Evolutionary conservation across 352 stramenopile genomes (phyloP).

Genomic region (Aphanomyces astaci): DNA sequence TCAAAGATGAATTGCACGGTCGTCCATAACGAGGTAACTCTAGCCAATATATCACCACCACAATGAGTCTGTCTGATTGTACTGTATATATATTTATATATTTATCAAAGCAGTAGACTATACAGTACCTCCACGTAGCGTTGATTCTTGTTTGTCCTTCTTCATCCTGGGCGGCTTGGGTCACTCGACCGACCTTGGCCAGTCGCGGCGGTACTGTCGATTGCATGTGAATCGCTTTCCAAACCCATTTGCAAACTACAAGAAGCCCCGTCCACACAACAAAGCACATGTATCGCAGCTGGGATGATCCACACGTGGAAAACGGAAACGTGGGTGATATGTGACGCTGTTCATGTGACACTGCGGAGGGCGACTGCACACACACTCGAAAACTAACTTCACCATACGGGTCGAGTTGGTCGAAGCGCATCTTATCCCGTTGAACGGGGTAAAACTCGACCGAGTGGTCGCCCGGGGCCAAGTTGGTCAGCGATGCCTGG

Average conservation of each 20-base stretch:
- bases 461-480: conserved; percentile 6
- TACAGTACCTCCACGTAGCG: neutral
- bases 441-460: conserved; percentile 20
- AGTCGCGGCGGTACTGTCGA: too few species aligned
- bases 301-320: conserved; percentile 7
- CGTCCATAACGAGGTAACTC: neutral
- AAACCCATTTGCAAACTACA: neutral
- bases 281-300: neutral
- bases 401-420: conserved; percentile 19
- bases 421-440: conserved; percentile 24
- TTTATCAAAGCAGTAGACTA: too few species aligned
- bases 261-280: neutral
- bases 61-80: neutral
- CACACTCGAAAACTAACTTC: neutral
- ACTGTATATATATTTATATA: too few species aligned
- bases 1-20: conserved; percentile 22
- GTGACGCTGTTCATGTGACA: neutral
- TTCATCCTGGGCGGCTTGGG: neutral
- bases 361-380: too few species aligned
- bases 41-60: neutral
- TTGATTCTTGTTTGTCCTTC: neutral
- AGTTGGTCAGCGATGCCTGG: conserved; percentile 24
- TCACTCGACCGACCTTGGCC: too few species aligned
- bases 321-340: conserved; percentile 1
- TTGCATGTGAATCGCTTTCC: neutral